phyloP scores from a whole-genome alignment of 148 eudicot genomes.

The Pharnaceum exiguum region DNA sequence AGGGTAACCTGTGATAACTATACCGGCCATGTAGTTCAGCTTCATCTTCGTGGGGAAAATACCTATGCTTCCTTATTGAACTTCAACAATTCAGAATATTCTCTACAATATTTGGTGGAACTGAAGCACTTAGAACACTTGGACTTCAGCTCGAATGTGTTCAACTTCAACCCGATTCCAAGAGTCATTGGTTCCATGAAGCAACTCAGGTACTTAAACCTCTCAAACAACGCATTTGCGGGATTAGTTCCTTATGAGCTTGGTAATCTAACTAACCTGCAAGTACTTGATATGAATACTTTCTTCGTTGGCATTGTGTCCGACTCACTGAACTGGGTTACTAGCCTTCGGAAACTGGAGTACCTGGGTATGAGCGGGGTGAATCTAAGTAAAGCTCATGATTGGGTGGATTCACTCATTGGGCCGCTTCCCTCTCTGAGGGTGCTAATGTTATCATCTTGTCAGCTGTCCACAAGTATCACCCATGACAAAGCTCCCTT shows the following conservation, averaged over 20 bases:
- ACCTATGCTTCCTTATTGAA: no score
- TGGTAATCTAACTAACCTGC: conserved; percentile 7
- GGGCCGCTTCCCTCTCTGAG: not conserved
- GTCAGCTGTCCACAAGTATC: not conserved
- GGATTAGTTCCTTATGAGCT: not conserved
- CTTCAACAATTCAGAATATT: not conserved
- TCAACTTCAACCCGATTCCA: not conserved
- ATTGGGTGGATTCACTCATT: conserved; percentile 3
- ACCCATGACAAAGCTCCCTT: not conserved
- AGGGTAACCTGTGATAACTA: conserved; percentile 2
- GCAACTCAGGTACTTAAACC: conserved; percentile 13
- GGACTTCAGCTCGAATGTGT: not conserved
- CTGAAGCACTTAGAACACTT: conserved; percentile 1
- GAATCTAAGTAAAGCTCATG: not conserved
- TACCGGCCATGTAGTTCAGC: not conserved
- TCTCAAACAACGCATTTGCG: not conserved
- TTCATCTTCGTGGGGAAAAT: not conserved
- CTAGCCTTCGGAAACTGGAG: not conserved
- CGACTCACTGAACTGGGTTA: not conserved
- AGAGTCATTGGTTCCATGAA: conserved; percentile 1
- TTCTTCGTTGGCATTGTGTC: no score
- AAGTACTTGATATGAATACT: not conserved
- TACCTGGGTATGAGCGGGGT: not conserved
- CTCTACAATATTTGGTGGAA: not conserved
- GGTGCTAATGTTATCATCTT: not conserved